Conservation (phyloP, 352 stramenopile genomes). For the Phytophthora nicotianae region DNA sequence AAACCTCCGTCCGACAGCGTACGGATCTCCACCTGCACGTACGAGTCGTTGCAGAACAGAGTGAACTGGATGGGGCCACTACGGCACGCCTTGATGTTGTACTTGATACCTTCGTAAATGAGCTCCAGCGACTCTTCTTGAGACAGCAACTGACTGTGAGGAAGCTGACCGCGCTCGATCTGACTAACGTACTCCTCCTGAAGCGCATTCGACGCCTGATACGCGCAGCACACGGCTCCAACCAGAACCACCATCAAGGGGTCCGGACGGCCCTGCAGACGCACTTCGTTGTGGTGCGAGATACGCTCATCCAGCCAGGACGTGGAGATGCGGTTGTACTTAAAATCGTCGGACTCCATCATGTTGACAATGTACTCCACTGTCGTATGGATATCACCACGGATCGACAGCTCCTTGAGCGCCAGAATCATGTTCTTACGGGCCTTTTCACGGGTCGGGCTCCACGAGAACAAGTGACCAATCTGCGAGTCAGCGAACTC, state of each 20-base stretch:
- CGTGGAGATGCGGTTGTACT: slow-evolving; percentile 98
- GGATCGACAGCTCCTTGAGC: slow-evolving; percentile 99
- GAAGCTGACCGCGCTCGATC: slow-evolving; percentile 92
- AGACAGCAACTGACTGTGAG: slow-evolving; percentile 86
- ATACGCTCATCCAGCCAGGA: slow-evolving; percentile 99
- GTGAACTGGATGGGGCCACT: slow-evolving; percentile 93
- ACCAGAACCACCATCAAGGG: slow-evolving; percentile 89
- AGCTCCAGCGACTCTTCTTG: slow-evolving; percentile 93
- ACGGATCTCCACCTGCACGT: slow-evolving; percentile 94
- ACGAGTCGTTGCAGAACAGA: slow-evolving; percentile 89
- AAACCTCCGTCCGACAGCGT: slow-evolving; percentile 98
- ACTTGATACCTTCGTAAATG: slow-evolving; percentile 99
- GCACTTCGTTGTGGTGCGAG: slow-evolving; percentile 91
- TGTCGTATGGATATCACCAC: slow-evolving; percentile 99
- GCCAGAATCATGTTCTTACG: slow-evolving; percentile 98
- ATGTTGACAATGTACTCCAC: slow-evolving; percentile 99
- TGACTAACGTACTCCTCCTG: slow-evolving; percentile 84
- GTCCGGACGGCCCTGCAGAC: slow-evolving; percentile 81
- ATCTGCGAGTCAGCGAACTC: slow-evolving; percentile 99
- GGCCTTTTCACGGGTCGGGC: slow-evolving; percentile 95
- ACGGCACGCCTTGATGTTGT: slow-evolving; percentile 92
- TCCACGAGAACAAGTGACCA: slow-evolving; percentile 99
- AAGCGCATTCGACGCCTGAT: slow-evolving; percentile 75
- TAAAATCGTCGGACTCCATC: slow-evolving; percentile 99
- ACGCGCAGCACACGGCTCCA: slow-evolving; percentile 85